phyloP scores from a whole-genome alignment of 306 rosid genomes.

The Cicer yamashitae region DNA sequence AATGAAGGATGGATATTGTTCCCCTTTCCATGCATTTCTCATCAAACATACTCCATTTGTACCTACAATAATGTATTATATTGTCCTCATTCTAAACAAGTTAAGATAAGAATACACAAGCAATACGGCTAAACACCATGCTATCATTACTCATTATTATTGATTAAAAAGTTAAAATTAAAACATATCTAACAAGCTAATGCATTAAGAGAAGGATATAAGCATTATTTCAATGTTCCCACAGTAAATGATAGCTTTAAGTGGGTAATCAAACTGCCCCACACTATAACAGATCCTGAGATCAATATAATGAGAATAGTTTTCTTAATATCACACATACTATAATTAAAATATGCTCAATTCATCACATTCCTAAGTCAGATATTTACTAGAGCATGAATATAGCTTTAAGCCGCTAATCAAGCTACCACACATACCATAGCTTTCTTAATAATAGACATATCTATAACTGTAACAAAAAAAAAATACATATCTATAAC shows the following conservation, averaged over 20 bases:
- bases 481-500: too few relatives aligned
- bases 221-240: not conserved
- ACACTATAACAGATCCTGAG: conserved; percentile 8
- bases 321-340: not conserved
- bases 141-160: not conserved
- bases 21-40: conserved; percentile 78
- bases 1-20: conserved; percentile 72
- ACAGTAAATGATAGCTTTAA: not conserved
- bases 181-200: conserved; percentile 7
- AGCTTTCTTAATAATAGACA: too few relatives aligned
- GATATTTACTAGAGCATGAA: not conserved
- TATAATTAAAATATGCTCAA: conserved; percentile 22
- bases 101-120: not conserved
- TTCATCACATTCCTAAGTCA: not conserved
- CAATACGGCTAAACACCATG: conserved; percentile 9
- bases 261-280: not conserved
- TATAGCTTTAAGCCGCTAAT: too few relatives aligned
- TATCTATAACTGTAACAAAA: too few relatives aligned
- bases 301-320: conserved; percentile 14
- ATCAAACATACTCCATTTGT: conserved; percentile 81
- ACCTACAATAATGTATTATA: conserved; percentile 44
- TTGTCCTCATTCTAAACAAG: conserved; percentile 34
- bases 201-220: conserved; percentile 29
- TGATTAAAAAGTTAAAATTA: conserved; percentile 3
- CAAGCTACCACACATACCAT: too few relatives aligned